A percentile compares a stretch with the other conserved stretches of the same genome.
phyloP scores from a whole-genome alignment of 805 yeast species.

The Wickerhamomyces ciferrii region DNA sequence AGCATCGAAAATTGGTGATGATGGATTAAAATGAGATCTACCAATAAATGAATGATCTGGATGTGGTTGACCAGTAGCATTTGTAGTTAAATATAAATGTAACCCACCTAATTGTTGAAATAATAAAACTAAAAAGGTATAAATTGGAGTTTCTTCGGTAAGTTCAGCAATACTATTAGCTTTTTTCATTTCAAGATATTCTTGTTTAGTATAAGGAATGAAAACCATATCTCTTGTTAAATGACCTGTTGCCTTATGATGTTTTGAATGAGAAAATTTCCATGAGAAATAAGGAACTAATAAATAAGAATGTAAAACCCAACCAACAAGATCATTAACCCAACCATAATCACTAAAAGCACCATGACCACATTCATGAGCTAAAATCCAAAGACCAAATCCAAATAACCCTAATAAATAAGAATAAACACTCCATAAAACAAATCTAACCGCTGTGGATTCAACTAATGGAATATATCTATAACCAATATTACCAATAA shows the following conservation, averaged over 20 bases:
- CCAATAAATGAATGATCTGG: slow-evolving; percentile 36
- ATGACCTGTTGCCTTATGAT: slow-evolving; percentile 62
- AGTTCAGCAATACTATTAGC: slow-evolving; percentile 36
- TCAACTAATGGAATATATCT: slow-evolving; percentile 37
- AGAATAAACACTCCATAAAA: slow-evolving; percentile 35
- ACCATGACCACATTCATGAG: slow-evolving; percentile 62
- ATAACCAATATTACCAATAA: slow-evolving; percentile 38
- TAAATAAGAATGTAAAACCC: slow-evolving; percentile 54
- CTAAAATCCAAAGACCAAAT: slow-evolving; percentile 57
- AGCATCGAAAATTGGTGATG: slow-evolving; percentile 48
- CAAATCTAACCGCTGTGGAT: slow-evolving; percentile 29
- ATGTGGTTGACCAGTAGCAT: slow-evolving; percentile 52
- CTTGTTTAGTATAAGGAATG: slow-evolving; percentile 48
- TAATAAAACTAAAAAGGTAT: slow-evolving; percentile 34
- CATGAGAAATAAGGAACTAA: slow-evolving; percentile 59
- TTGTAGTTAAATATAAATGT: slow-evolving; percentile 42
- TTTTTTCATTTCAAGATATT: slow-evolving; percentile 28
- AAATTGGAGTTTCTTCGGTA: slow-evolving; percentile 51
- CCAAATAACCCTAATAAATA: slow-evolving; percentile 42
- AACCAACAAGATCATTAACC: slow-evolving; percentile 53
- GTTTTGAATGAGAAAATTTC: slow-evolving; percentile 57
- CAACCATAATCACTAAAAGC: slow-evolving; percentile 51
- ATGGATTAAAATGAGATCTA: slow-evolving; percentile 50
- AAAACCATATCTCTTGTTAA: slow-evolving; percentile 56
- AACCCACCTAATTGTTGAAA: slow-evolving; percentile 56